These are phyloP conservation scores for Cryomyces antarcticus DNA, from an alignment of 495 filamentous ascomycete species.

Conservation along the genomic window DNA sequence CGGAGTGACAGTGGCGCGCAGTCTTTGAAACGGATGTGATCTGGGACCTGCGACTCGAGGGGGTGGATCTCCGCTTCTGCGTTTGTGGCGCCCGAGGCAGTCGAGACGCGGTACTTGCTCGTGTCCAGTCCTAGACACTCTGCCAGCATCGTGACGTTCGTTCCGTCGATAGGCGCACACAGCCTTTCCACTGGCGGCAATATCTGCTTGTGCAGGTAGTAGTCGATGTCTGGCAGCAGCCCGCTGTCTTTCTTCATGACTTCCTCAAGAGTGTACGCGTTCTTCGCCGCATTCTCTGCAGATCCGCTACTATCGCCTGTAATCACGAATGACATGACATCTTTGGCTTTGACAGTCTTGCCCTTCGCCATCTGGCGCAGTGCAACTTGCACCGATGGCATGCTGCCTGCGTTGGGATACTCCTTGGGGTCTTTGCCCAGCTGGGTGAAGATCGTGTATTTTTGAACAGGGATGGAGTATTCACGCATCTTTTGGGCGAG, in stretches of 20 bases:
- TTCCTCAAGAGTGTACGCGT: slow-evolving; percentile 71
- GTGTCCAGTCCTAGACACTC: slow-evolving; percentile 86
- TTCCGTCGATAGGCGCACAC: slow-evolving; percentile 85
- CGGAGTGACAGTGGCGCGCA: slow-evolving; percentile 52
- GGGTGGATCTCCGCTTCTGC: slow-evolving; percentile 45
- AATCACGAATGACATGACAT: slow-evolving; percentile 90
- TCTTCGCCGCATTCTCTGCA: slow-evolving; percentile 60
- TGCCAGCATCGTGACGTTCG: slow-evolving; percentile 68
- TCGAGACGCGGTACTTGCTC: slow-evolving; percentile 56
- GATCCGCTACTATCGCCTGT: slow-evolving; percentile 54
- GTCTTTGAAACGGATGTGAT: slow-evolving; percentile 64
- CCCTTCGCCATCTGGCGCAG: slow-evolving; percentile 72
- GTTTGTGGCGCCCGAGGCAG: slow-evolving; percentile 18
- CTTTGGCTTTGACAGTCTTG: slow-evolving; percentile 71
- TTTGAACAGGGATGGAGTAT: slow-evolving; percentile 45
- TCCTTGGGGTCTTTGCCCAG: slow-evolving; percentile 84
- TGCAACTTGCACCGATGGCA: slow-evolving; percentile 97
- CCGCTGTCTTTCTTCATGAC: slow-evolving; percentile 54
- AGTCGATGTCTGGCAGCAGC: slow-evolving; percentile 50
- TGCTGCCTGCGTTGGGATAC: slow-evolving; percentile 77
- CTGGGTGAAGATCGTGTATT: slow-evolving; percentile 97
- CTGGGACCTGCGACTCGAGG: slow-evolving; percentile 83
- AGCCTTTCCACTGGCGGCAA: slow-evolving; percentile 96
- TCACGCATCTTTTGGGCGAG: slow-evolving; percentile 68
- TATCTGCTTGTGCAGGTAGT: slow-evolving; percentile 95